These are phyloP conservation scores for Dalbergia cultrata DNA, from an alignment of 306 rosid species.

Conservation along the genomic window DNA sequence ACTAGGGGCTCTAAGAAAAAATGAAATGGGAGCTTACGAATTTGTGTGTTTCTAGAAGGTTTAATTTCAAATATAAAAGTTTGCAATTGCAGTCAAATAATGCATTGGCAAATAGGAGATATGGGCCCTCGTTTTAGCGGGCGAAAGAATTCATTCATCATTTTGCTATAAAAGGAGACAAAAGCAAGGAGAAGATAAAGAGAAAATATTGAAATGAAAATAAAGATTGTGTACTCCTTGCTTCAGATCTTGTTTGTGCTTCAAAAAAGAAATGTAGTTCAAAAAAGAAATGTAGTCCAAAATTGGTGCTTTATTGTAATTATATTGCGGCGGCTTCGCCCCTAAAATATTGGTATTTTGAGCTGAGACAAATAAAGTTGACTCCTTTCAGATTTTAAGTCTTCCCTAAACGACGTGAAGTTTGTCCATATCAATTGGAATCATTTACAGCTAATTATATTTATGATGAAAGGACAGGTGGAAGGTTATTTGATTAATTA, in stretches of 20 bases:
- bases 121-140: neutral
- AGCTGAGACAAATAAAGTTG: slow-evolving; percentile 38
- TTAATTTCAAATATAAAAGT: slow-evolving; percentile 18
- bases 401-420: too few species aligned
- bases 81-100: slow-evolving; percentile 21
- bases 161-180: neutral
- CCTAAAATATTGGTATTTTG: too few species aligned
- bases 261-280: slow-evolving; percentile 4
- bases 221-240: slow-evolving; percentile 38
- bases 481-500: too few species aligned
- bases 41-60: slow-evolving; percentile 24
- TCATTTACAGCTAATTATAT: too few species aligned
- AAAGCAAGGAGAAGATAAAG: slow-evolving; percentile 17
- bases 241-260: slow-evolving; percentile 27
- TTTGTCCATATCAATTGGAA: too few species aligned
- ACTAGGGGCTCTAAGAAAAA: neutral
- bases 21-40: slow-evolving; percentile 23
- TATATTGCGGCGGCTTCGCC: too few species aligned
- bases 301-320: slow-evolving; percentile 6
- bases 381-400: neutral
- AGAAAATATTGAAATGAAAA: slow-evolving; percentile 13
- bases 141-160: slow-evolving; percentile 28
- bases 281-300: neutral
- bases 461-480: too few species aligned
- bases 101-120: neutral